Base-by-base conservation (phyloP, 129 eudicot species). In the Apium graveolens region DNA sequence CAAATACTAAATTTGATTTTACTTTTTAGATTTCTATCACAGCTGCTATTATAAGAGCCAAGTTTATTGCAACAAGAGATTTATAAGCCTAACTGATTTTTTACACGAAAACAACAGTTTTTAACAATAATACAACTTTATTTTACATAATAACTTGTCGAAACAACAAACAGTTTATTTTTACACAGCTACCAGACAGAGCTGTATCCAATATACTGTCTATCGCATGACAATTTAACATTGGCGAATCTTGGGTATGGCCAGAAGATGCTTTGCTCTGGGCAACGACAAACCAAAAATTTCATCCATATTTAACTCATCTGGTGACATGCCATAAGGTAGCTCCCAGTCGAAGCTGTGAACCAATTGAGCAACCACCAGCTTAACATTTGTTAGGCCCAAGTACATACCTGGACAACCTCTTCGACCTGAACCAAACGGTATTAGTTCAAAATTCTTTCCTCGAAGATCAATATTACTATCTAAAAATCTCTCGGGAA, bases 361-460 rank as follows among this genome's bases (percentile, higher is more conserved):
- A 17, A 35, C 73, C 73, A 69, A 35, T 12, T 69, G 74, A 7
- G 74, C 74, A 4, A 70, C 46, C 31, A 70, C 74, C 31, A 70
- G 20, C 9, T 70, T 70, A 1, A 70, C 21, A 26, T 35, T 70
- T 34, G 21, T 70, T 4, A 7, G 46, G 5, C 74, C 74, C 1
- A 70, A 37, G 17, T 70, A 6, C 31, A 18, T 70, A 0, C 46
- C 74, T 7, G 74, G 74, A 70, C 74, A 70, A 10, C 74, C 31
- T 38, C 74, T 70, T 37, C 46, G 46, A 1, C 74, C 74, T 8
- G 74, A 70, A 18, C 74, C 74, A 70, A 70, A 70, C 21, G 74
- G 74, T 20, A 38, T 70, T 0, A 70, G 74, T 38, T 70, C 16
- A 34, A 38, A 21, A 21, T 11, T 37, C 9, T 70, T 37, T 70